phyloP scores from a whole-genome alignment of 345 rosid species.

The Conringia planisiliqua region DNA sequence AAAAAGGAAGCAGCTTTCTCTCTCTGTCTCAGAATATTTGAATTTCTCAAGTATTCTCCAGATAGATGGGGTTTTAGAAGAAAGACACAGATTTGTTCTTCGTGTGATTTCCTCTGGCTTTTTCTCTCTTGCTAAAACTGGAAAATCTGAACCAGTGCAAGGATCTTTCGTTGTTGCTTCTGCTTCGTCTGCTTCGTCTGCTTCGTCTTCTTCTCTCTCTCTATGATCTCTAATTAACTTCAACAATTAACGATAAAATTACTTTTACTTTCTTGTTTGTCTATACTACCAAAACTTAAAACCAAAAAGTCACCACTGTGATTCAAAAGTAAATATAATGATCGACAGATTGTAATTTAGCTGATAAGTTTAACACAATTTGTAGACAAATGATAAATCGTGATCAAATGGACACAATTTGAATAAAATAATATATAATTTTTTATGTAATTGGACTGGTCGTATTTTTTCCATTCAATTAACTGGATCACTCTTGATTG shows the following conservation, averaged over 20 bases:
- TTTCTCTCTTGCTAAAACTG: not conserved
- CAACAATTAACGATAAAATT: constrained; percentile 7
- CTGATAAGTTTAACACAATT: not conserved
- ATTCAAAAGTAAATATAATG: not conserved
- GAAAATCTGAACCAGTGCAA: constrained; percentile 20
- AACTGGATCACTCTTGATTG: not conserved
- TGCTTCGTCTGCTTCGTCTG: not conserved
- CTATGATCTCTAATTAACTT: constrained; percentile 13
- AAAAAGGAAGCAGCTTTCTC: constrained; percentile 12
- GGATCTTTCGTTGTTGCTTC: constrained; percentile 24
- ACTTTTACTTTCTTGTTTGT: not conserved
- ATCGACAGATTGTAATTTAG: constrained; percentile 1
- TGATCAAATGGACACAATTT: not conserved
- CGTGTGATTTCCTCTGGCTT: not conserved
- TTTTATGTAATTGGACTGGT: not conserved
- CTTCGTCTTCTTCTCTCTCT: constrained; percentile 13
- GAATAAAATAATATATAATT: not conserved
- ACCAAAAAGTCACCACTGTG: not conserved
- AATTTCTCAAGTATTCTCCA: not conserved
- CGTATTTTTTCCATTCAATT: not conserved
- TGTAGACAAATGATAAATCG: not conserved
- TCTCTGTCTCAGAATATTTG: not conserved
- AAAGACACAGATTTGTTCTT: constrained; percentile 5
- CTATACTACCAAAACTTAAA: not conserved
- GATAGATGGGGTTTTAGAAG: constrained; percentile 12